Base-by-base conservation (phyloP, 2,329 filamentous ascomycete genomes). In the Fusarium protoensiforme region DNA sequence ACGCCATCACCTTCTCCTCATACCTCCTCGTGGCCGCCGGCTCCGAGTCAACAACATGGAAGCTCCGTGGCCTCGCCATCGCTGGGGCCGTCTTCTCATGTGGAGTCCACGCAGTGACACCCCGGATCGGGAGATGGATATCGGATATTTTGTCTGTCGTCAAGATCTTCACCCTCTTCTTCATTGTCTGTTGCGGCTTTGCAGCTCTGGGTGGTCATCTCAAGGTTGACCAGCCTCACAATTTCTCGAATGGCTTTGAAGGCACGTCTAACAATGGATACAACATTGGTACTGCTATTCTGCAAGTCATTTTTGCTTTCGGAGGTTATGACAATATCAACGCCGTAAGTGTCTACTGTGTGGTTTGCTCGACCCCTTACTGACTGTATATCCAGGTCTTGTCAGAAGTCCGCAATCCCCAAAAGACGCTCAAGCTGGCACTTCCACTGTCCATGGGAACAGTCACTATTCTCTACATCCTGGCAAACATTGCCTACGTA, bases 151-250 rank as follows among this genome's bases (percentile, higher is more conserved):
- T 71, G 1, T 71, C 68, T 4, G 38, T 56, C 7, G 59, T 71
- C 35, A 71, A 71, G 27, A 39, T 71, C 6, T 71, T 71, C 20
- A 69, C 62, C 2, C 58, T 69, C 18, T 56, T 62, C 3, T 71
- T 71, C 22, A 71, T 71, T 8, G 68, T 71, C 7, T 71, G 68
- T 11, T 68, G 66, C 18, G 68, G 65, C 22, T 71, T 71, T n/a
- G 65, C 68, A 22, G 68, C 68, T 0, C 2, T 71, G 16, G 68
- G 58, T 6, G 68, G 68, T 0, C 68, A 71, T 39, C 58, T 71
- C 14, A 66, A 46, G n/a, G 39, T 71, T 0, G 68, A 71, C 4
- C 60, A 71, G 18, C 65, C 66, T 7, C 24, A 63, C 35, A 71
- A 71, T 27, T 71, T 71, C n/a, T 33, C 58, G 1, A 62, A 68